phyloP scores from a whole-genome alignment of 192 early-diverging fungal genomes.

The Chytriomyces sp. region DNA sequence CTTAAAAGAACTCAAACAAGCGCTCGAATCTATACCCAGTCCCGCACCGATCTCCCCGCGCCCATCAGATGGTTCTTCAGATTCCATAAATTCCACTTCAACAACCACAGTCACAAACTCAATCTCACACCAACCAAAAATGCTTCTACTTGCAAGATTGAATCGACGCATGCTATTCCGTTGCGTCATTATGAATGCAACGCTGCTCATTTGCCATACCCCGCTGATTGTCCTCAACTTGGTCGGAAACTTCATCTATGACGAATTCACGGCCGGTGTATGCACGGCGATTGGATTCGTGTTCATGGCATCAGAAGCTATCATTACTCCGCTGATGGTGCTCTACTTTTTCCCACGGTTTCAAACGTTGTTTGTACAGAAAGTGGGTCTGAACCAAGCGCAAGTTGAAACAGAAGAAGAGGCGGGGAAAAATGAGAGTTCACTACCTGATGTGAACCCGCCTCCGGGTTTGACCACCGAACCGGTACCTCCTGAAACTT shows the following conservation, averaged over 20 bases:
- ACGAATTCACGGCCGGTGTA: not conserved
- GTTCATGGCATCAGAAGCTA: not conserved
- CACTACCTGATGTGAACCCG: not conserved
- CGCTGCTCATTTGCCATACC: not conserved
- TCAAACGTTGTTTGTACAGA: not conserved
- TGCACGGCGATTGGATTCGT: not conserved
- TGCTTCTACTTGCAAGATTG: not conserved
- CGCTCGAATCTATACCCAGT: not conserved
- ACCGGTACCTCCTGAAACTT: too few relatives aligned
- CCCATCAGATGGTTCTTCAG: too few relatives aligned
- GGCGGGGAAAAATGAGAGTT: not conserved
- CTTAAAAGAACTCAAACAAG: not conserved
- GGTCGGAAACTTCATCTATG: not conserved
- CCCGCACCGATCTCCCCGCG: too few relatives aligned
- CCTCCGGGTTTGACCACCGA: too few relatives aligned
- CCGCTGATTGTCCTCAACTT: not conserved
- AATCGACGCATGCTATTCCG: not conserved
- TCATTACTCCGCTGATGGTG: not conserved
- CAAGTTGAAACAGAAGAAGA: not conserved
- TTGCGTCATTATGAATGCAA: not conserved
- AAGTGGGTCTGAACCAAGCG: not conserved
- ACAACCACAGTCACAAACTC: too few relatives aligned
- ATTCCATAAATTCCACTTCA: too few relatives aligned
- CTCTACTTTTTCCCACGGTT: not conserved
- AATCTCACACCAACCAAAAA: not conserved